phyloP scores from a whole-genome alignment of 2,329 filamentous ascomycete species.

The Colletotrichum incanum region DNA sequence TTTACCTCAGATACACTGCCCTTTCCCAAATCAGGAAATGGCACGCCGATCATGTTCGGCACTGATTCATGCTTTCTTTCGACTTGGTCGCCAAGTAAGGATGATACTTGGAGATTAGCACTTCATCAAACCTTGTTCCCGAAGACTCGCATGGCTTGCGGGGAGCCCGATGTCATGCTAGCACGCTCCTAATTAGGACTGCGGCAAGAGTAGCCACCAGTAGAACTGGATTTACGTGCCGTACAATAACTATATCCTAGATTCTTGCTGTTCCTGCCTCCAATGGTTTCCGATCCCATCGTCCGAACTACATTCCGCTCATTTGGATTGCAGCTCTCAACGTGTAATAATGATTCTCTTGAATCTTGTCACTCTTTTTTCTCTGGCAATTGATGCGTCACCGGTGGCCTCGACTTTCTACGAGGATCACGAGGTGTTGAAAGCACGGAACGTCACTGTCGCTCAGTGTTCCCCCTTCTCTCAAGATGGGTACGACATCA shows the following conservation, averaged over 20 bases:
- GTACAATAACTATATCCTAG: conserved; percentile 1
- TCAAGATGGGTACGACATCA: background rate
- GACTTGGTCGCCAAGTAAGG: background rate
- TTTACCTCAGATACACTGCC: background rate
- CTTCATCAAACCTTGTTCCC: conserved; percentile 10
- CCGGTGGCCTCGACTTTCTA: background rate
- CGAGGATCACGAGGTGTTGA: background rate
- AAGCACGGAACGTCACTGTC: background rate
- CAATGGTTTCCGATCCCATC: background rate
- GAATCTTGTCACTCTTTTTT: conserved; percentile 8
- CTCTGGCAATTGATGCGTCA: conserved; percentile 1
- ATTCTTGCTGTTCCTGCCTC: background rate
- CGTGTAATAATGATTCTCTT: conserved; percentile 14
- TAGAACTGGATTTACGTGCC: no score
- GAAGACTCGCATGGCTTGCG: background rate
- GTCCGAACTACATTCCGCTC: background rate
- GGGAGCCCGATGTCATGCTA: conserved; percentile 11
- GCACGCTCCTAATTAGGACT: background rate
- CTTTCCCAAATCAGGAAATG: background rate
- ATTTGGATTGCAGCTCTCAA: background rate
- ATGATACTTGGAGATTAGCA: background rate
- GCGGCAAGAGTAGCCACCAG: background rate
- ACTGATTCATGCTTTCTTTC: conserved; percentile 5
- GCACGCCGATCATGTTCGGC: background rate
- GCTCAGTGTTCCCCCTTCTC: conserved; percentile 2